Conservation (phyloP, 306 rosid genomes). For the Calophaca sinica region DNA sequence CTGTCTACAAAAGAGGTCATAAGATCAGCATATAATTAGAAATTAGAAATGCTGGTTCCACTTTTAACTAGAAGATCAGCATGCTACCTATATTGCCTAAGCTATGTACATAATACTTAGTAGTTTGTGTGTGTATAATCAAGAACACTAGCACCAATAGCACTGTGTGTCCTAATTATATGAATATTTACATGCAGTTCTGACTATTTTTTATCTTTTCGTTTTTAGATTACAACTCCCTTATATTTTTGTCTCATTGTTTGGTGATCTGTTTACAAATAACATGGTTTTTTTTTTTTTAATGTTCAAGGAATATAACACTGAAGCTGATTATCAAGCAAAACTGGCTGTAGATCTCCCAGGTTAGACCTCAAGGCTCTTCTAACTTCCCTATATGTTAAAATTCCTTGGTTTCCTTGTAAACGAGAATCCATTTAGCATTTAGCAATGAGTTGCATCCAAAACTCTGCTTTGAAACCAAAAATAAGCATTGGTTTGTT, state of each 20-base stretch:
- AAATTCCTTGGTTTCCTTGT: neutral
- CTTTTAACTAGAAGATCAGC: neutral
- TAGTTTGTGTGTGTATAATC: neutral
- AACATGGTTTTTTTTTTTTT: constrained; percentile 1
- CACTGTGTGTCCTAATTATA: neutral
- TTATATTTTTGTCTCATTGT: neutral
- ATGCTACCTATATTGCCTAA: neutral
- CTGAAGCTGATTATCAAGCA: constrained; percentile 79
- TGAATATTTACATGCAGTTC: neutral
- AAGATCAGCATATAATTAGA: too few species aligned
- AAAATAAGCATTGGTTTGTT: neutral
- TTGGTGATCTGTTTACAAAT: constrained; percentile 27
- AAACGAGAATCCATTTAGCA: too few species aligned
- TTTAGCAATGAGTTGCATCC: constrained; percentile 9
- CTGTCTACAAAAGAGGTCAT: too few species aligned
- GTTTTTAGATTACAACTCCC: neutral
- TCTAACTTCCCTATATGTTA: too few species aligned
- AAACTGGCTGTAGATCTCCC: constrained; percentile 62
- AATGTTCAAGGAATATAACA: constrained; percentile 65
- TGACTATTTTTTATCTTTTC: neutral
- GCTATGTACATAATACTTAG: too few species aligned
- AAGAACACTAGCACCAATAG: too few species aligned
- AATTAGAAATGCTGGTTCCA: neutral
- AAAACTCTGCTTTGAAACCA: neutral
- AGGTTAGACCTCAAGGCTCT: constrained; percentile 48